A percentile compares a stretch with the other conserved stretches of the same genome.
Evolutionary conservation across 2,329 filamentous ascomycete species (phyloP).

Genomic region (Aureobasidium namibiae): DNA sequence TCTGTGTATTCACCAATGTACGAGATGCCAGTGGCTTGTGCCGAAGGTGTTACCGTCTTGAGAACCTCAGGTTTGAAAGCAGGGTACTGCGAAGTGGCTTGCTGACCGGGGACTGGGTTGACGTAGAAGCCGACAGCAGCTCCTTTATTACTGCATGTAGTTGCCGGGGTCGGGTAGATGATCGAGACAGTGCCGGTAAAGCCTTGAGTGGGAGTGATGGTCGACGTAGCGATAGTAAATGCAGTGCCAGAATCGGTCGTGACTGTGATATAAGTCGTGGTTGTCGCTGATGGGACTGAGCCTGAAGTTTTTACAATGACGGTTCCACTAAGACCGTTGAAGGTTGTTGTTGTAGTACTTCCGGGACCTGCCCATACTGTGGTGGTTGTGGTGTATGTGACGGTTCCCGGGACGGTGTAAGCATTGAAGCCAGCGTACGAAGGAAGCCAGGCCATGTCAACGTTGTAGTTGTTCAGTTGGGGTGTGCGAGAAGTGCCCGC

Average conservation of each 20-base stretch:
- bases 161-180: slow-evolving; percentile 11
- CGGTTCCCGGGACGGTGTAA: slow-evolving; percentile 1
- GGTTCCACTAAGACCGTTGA: slow-evolving; percentile 11
- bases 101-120: background rate
- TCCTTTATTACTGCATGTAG: slow-evolving; percentile 9
- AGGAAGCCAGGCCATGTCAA: slow-evolving; percentile 14
- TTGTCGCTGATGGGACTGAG: background rate
- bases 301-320: slow-evolving; percentile 12
- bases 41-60: background rate
- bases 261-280: slow-evolving; percentile 10
- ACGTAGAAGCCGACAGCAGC: background rate
- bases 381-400: slow-evolving; percentile 10
- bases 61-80: slow-evolving; percentile 9
- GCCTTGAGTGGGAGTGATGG: background rate
- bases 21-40: background rate
- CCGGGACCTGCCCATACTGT: slow-evolving; percentile 9
- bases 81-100: slow-evolving; percentile 8
- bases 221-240: slow-evolving; percentile 4
- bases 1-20: slow-evolving; percentile 12
- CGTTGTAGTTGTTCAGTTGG: slow-evolving; percentile 12
- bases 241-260: slow-evolving; percentile 8
- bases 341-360: slow-evolving; percentile 4
- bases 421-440: slow-evolving; percentile 14
- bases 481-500: slow-evolving; percentile 10
- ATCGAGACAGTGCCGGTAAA: slow-evolving; percentile 6